phyloP scores from a whole-genome alignment of 371 early-diverging fungal species.

The Mucor racemosus region DNA sequence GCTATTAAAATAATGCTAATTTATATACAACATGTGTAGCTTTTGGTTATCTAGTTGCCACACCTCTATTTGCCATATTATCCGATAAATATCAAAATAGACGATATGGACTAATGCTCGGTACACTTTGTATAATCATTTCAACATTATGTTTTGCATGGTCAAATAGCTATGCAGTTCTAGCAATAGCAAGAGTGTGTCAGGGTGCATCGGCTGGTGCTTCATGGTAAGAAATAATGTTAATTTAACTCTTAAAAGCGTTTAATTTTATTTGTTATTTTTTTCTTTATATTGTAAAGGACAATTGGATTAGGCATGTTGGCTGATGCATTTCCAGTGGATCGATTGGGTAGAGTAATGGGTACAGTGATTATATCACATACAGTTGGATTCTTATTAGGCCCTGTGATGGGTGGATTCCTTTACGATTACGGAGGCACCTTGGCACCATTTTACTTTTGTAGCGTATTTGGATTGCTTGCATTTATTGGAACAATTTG shows the following conservation, averaged over 20 bases:
- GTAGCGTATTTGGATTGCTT: constrained; percentile 57
- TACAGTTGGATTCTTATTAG: constrained; percentile 45
- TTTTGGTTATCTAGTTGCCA: constrained; percentile 68
- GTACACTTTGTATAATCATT: constrained; percentile 57
- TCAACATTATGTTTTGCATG: constrained; percentile 66
- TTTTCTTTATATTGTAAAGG: constrained; percentile 22
- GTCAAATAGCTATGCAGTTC: constrained; percentile 56
- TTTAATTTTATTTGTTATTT: background rate
- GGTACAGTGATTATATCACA: constrained; percentile 46
- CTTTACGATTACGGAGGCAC: constrained; percentile 64
- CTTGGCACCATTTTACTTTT: constrained; percentile 68
- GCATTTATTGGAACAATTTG: constrained; percentile 58
- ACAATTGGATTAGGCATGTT: constrained; percentile 69
- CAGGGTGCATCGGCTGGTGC: constrained; percentile 75
- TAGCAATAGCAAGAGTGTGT: constrained; percentile 66
- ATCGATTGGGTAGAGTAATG: constrained; percentile 65
- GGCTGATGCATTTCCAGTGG: constrained; percentile 69
- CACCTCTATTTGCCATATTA: constrained; percentile 70
- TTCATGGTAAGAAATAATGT: constrained; percentile 57
- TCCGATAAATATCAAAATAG: constrained; percentile 68
- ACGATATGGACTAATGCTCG: constrained; percentile 68
- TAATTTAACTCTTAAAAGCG: background rate
- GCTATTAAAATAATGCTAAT: background rate
- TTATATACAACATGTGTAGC: constrained; percentile 29
- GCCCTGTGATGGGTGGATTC: constrained; percentile 73